These are phyloP conservation scores for Botrytis hyacinthi DNA, from an alignment of 2,329 filamentous ascomycete species.

Conservation along the genomic window DNA sequence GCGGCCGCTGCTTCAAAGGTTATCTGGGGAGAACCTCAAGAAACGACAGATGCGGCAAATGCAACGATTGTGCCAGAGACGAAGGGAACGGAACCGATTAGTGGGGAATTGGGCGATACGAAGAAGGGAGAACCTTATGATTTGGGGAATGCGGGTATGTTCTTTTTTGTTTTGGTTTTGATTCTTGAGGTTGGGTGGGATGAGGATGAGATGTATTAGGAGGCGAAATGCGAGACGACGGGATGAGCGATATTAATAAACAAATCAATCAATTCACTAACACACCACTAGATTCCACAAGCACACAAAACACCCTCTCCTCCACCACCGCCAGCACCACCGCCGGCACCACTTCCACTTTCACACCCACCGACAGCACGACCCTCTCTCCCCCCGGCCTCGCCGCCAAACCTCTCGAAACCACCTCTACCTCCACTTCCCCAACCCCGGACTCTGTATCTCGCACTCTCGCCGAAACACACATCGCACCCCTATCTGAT, in stretches of 20 bases:
- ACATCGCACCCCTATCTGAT: background rate
- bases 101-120: conserved; percentile 67
- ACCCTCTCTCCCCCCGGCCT: background rate
- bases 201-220: background rate
- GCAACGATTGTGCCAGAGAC: background rate
- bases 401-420: background rate
- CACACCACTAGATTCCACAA: background rate
- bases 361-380: background rate
- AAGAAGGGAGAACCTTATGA: conserved; percentile 72
- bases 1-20: conserved; percentile 45
- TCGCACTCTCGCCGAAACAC: background rate
- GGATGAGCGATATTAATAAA: background rate
- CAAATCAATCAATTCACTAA: background rate
- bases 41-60: conserved; percentile 20
- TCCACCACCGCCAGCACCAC: no score
- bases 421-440: background rate
- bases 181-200: background rate
- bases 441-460: background rate
- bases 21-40: conserved; percentile 42
- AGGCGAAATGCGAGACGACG: background rate
- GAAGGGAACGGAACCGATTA: conserved; percentile 62
- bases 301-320: background rate
- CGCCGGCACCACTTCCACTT: background rate
- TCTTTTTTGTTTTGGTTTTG: background rate
- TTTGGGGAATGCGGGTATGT: conserved; percentile 60